Conservation (phyloP, 2,329 filamentous ascomycete genomes). For the Fusarium veterinarium region DNA sequence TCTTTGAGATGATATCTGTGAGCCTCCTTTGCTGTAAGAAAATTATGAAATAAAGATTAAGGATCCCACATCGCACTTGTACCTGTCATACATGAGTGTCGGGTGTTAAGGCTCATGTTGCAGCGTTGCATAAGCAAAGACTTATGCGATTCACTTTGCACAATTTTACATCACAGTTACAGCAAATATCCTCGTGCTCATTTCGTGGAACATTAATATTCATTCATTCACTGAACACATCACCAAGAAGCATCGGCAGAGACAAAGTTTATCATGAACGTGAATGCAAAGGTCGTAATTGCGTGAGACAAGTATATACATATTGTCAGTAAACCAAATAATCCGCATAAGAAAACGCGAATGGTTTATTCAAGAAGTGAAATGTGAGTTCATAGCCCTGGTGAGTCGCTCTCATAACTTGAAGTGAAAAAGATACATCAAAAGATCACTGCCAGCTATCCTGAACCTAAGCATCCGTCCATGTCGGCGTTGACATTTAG, state of each 20-base stretch:
- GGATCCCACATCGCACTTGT: neutral
- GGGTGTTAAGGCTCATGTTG: neutral
- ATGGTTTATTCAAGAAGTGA: conserved; percentile 30
- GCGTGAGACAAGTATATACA: conserved; percentile 17
- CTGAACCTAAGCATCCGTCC: conserved; percentile 11
- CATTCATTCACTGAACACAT: neutral
- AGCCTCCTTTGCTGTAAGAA: neutral
- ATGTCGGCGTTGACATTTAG: conserved; percentile 20
- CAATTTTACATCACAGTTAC: no score
- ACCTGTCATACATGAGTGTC: neutral
- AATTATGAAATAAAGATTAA: neutral
- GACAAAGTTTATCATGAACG: neutral
- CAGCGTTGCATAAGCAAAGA: neutral
- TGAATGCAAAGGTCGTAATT: conserved; percentile 15
- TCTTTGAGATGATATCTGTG: neutral
- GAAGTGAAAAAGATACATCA: conserved; percentile 26
- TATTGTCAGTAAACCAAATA: conserved; percentile 13
- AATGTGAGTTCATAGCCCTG: conserved; percentile 24
- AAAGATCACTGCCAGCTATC: conserved; percentile 24
- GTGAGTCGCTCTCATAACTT: conserved; percentile 27
- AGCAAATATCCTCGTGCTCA: neutral
- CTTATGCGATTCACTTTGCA: neutral
- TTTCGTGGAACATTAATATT: neutral
- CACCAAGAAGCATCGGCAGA: neutral
- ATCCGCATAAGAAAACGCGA: conserved; percentile 19